These are phyloP conservation scores for Pythium folliculosum DNA, from an alignment of 352 stramenopile genomes.

Conservation along the genomic window DNA sequence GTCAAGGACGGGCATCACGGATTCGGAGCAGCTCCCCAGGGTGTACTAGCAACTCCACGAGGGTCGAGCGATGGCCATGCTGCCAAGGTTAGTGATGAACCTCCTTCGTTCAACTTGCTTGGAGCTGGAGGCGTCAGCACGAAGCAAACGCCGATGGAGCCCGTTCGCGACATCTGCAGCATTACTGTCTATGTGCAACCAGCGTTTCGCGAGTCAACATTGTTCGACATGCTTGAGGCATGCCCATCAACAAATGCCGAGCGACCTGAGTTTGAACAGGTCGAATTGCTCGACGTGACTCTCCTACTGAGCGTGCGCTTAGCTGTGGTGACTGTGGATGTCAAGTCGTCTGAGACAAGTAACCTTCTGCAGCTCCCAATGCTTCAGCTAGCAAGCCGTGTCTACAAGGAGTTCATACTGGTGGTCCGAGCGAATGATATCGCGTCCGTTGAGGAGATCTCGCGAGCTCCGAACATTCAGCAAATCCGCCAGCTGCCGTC, in stretches of 20 bases:
- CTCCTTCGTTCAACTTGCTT: not conserved
- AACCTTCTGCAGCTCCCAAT: constrained; percentile 25
- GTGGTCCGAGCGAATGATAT: constrained; percentile 27
- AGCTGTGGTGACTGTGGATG: constrained; percentile 11
- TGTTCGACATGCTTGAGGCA: constrained; percentile 7
- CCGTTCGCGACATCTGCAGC: not conserved
- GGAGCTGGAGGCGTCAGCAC: not conserved
- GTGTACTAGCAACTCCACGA: not conserved
- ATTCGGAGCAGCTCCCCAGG: not conserved
- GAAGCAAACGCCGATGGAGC: not conserved
- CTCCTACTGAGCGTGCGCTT: constrained; percentile 27
- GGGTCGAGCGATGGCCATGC: not conserved
- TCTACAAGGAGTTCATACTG: constrained; percentile 65
- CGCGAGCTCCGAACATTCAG: not conserved
- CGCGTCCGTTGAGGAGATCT: constrained; percentile 1
- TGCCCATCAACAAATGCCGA: not conserved
- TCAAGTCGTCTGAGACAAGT: not conserved
- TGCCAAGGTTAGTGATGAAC: not conserved
- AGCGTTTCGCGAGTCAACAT: constrained; percentile 2
- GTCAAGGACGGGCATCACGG: not conserved
- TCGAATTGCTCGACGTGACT: constrained; percentile 47
- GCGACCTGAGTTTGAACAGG: constrained; percentile 31
- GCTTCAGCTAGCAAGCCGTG: constrained; percentile 25
- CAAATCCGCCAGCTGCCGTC: constrained; percentile 12
- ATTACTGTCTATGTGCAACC: constrained; percentile 7